Evolutionary conservation across 2,329 filamentous ascomycete species (phyloP), one percentile per base, ranked within the genome.

Genomic region (Dothiorella sarmentorum): DNA sequence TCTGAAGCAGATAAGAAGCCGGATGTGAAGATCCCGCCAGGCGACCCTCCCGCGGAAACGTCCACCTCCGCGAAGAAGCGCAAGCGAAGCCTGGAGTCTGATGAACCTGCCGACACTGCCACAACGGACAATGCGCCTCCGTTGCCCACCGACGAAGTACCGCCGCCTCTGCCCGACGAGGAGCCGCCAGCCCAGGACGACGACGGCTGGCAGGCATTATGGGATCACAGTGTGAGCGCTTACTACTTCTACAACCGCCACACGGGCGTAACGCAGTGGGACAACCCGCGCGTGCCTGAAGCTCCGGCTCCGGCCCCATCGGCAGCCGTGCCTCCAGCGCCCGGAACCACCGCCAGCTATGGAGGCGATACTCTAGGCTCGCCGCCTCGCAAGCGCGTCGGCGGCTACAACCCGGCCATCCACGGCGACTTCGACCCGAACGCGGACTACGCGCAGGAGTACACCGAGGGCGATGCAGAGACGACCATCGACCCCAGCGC

Each of bases 351-450:
- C 26, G 64, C 74, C 53, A 63, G 70, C n/a, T n/a, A n/a, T 6
- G 57, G 64, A 47, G 63, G 65, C 66, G 64, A 63, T 66, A 17
- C 26, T 58, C 63, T 66, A 59, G 69, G 65, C 35, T 45, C 40
- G 13, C 68, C 68, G n/a, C 69, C 70, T 37, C 70, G 69, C 22
- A 61, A 70, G 70, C 67, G 64, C 64, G 75, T 57, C 76, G 87
- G 87, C 60, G 91, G 93, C 61, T 99, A 99, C 77, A 96, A 97
- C 70, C 94, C 94, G 1, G 89, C 91, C 22, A 93, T 99, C 44
- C 94, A 99, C 72, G 94, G 94, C 66, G 89, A 92, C 76, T 99
- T 97, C 78, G 94, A 99, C 68, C 91, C 92, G 3, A 94, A 87
- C 61, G 93, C 94, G n/a, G 89, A 91, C 78, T 99, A 99, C 71